Evolutionary conservation across 768 basidiomycete species (phyloP), one percentile per base, ranked within the genome.

Genomic region (Lactarius vividus): DNA sequence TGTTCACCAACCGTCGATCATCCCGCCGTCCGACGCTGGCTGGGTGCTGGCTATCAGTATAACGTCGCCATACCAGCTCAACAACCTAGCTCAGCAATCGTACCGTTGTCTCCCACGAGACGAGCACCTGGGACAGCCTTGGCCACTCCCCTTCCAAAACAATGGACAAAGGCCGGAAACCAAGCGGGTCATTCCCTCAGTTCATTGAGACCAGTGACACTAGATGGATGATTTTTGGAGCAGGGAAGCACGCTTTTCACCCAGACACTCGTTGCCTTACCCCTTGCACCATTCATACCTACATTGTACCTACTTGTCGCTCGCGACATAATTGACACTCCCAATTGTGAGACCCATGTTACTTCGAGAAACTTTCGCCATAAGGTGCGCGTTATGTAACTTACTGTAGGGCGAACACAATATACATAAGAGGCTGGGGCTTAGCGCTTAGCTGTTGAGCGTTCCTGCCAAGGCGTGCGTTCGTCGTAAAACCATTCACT

Each of bases 1-100:
- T 67, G 29, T 26, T 59, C 57, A 18, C 66, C 66, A 26, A 59
- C 33, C 57, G 16, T 16, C n/a, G 62, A 67, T 39, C 66, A 67
- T 20, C 62, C 66, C 49, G 66, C 52, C 31, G 39, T 67, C n/a
- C 66, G n/a, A 58, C 35, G 44, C 8, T 59, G 61, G 66, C 55
- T 67, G 52, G 57, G 66, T 29, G 26, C 52, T 23, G 40, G 29
- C 4, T 26, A 63, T 40, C 53, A 54, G 26, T 33, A 23, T 37
- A 37, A 10, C 26, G 6, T 40, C 33, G 7, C 9, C 26, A 10
- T 31, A 9, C 49, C 61, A 5, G 26, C 31, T 52, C 65, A 40
- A 10, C 28, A 15, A 40, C 49, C 56, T 2, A 57, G 56, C 7
- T 40, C 61, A 16, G 15, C 26, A 18, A 28, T 42, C 7, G 52